phyloP scores from a whole-genome alignment of 2,329 filamentous ascomycete genomes.

The Pseudogymnoascus sp. region DNA sequence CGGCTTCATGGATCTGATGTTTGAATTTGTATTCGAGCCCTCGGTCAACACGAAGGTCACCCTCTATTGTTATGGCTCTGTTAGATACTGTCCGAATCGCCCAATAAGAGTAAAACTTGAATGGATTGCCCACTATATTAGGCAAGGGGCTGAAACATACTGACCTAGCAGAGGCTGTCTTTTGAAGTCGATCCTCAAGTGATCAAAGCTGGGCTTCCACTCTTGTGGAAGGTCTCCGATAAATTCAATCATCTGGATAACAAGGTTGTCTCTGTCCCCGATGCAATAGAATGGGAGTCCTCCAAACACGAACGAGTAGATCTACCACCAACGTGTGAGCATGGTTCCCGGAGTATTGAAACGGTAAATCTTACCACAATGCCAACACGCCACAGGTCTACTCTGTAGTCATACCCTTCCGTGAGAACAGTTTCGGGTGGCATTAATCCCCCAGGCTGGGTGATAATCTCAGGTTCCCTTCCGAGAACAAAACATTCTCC shows the following conservation, averaged over 20 bases:
- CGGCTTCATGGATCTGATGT: background rate
- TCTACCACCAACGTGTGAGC: slow-evolving; percentile 12
- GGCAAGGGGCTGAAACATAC: background rate
- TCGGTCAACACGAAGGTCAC: background rate
- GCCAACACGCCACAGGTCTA: slow-evolving; percentile 23
- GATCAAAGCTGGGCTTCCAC: slow-evolving; percentile 14
- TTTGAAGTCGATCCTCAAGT: background rate
- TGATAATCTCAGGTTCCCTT: slow-evolving; percentile 16
- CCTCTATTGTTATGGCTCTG: background rate
- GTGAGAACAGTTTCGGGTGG: slow-evolving; percentile 24
- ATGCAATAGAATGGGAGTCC: slow-evolving; percentile 12
- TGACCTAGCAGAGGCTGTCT: background rate
- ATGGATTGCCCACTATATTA: background rate
- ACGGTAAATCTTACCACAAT: slow-evolving; percentile 10
- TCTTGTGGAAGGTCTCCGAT: slow-evolving; percentile 15
- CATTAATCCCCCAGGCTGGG: slow-evolving; percentile 20
- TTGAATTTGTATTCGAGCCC: slow-evolving; percentile 11
- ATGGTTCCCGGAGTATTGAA: background rate
- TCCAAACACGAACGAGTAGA: slow-evolving; percentile 17
- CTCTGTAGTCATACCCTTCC: slow-evolving; percentile 19
- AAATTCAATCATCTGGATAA: slow-evolving; percentile 16
- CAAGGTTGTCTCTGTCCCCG: background rate
- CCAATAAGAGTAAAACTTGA: background rate
- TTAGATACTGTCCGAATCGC: background rate
- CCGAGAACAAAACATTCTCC: slow-evolving; percentile 19